Conservation (phyloP, 2,329 filamentous ascomycete species). For the Aureobasidium sp. region DNA sequence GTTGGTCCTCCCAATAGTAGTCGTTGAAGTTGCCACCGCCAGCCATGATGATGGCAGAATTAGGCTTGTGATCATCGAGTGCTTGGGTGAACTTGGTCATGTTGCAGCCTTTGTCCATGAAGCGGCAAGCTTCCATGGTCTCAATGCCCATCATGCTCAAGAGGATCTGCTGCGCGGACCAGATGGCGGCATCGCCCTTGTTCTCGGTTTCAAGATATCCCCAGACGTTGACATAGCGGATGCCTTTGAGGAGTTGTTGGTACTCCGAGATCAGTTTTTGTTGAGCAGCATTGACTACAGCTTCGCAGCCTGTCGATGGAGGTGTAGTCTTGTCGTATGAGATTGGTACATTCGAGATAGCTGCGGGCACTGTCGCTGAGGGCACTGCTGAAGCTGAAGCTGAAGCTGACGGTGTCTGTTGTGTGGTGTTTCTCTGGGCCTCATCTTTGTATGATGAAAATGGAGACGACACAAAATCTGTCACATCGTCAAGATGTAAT, state of each 20-base stretch:
- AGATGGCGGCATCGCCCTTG: constrained; percentile 10
- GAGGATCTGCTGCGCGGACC: constrained; percentile 7
- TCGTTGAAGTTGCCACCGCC: constrained; percentile 12
- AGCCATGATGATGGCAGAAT: constrained; percentile 6
- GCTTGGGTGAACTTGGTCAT: constrained; percentile 4
- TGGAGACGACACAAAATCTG: neutral
- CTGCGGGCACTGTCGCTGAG: neutral
- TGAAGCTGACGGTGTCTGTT: neutral
- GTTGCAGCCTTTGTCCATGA: constrained; percentile 8
- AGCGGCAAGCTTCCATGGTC: constrained; percentile 7
- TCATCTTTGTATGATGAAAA: constrained; percentile 1
- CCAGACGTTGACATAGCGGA: constrained; percentile 9
- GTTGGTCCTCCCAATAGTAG: constrained; percentile 11
- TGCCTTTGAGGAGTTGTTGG: constrained; percentile 4
- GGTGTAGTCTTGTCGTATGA: constrained; percentile 5
- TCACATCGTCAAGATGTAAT: constrained; percentile 3
- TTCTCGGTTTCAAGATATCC: constrained; percentile 9
- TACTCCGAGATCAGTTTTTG: constrained; percentile 1
- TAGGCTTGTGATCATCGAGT: constrained; percentile 4
- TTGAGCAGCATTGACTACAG: neutral
- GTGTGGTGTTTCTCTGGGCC: neutral
- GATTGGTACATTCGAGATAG: neutral
- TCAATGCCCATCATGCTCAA: constrained; percentile 8
- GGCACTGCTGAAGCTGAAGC: neutral
- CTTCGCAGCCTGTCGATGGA: constrained; percentile 2